Evolutionary conservation across 257 asterid species (phyloP).

Genomic region (Striga asiatica): DNA sequence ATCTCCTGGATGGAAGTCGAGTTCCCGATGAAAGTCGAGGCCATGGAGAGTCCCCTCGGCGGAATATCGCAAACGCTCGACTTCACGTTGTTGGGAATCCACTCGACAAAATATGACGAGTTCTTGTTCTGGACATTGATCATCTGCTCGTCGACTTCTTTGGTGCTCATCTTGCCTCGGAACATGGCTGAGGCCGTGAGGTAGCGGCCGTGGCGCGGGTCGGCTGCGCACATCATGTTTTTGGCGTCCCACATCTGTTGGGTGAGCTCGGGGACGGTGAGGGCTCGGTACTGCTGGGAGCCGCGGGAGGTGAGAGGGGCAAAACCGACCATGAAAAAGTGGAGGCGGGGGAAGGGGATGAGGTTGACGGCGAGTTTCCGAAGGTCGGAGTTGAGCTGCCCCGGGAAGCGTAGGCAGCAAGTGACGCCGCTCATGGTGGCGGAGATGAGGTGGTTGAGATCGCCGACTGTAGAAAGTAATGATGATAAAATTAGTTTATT

Average conservation of each 20-base stretch:
- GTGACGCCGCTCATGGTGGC: conserved; percentile 93
- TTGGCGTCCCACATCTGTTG: conserved; percentile 95
- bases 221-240: conserved; percentile 95
- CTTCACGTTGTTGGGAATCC: conserved; percentile 90
- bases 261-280: conserved; percentile 78
- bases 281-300: conserved; percentile 85
- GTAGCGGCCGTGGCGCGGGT: conserved; percentile 88
- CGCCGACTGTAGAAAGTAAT: conserved; percentile 92
- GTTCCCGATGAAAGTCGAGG: conserved; percentile 79
- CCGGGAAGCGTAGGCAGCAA: conserved; percentile 87
- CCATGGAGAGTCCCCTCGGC: conserved; percentile 79
- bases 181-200: conserved; percentile 93
- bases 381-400: conserved; percentile 78
- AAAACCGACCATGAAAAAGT: conserved; percentile 88
- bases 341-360: conserved; percentile 80
- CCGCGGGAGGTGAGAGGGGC: conserved; percentile 88
- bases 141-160: conserved; percentile 87
- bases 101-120: conserved; percentile 79
- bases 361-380: conserved; percentile 85
- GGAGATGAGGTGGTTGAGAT: conserved; percentile 73
- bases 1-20: conserved; percentile 85
- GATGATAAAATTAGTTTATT: no score
- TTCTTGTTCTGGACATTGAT: conserved; percentile 81
- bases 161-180: conserved; percentile 87
- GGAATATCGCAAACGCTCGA: conserved; percentile 92